phyloP scores from a whole-genome alignment of 1,139 yeast genomes.

The Lodderomyces jiufengensis region DNA sequence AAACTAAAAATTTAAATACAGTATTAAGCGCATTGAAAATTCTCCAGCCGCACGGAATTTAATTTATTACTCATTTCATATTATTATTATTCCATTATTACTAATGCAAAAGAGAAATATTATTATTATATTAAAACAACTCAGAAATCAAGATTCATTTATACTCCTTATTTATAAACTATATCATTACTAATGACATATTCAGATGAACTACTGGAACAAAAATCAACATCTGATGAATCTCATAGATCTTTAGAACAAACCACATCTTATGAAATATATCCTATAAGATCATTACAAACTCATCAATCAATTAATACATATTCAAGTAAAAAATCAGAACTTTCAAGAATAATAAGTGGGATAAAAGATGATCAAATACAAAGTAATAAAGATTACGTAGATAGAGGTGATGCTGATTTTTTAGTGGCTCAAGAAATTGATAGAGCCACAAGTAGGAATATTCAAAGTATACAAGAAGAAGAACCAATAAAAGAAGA shows the following conservation, averaged over 20 bases:
- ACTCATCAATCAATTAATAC: slow-evolving; percentile 1
- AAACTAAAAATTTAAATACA: too few relatives aligned
- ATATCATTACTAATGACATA: not conserved
- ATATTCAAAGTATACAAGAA: not conserved
- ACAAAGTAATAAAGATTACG: slow-evolving; percentile 16
- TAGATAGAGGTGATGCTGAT: slow-evolving; percentile 21
- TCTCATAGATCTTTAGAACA: slow-evolving; percentile 1
- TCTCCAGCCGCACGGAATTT: too few relatives aligned
- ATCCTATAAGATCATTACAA: slow-evolving; percentile 3
- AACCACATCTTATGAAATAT: slow-evolving; percentile 1
- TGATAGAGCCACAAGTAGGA: slow-evolving; percentile 14
- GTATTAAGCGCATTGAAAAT: too few relatives aligned
- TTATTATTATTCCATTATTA: too few relatives aligned
- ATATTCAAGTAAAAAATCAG: slow-evolving; percentile 14
- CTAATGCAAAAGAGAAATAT: too few relatives aligned
- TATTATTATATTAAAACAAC: too few relatives aligned
- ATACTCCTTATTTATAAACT: too few relatives aligned
- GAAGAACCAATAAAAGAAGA: slow-evolving; percentile 2
- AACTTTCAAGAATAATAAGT: slow-evolving; percentile 28
- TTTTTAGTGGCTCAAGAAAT: slow-evolving; percentile 21
- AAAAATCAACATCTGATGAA: slow-evolving; percentile 1
- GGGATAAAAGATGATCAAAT: slow-evolving; percentile 33
- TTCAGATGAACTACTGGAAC: not conserved
- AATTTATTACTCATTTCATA: too few relatives aligned
- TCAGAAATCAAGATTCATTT: too few relatives aligned